Percentiles rank a stretch among this genome's conserved stretches.
phyloP scores from a whole-genome alignment of 805 yeast genomes.

The Dipodascus geniculatus region DNA sequence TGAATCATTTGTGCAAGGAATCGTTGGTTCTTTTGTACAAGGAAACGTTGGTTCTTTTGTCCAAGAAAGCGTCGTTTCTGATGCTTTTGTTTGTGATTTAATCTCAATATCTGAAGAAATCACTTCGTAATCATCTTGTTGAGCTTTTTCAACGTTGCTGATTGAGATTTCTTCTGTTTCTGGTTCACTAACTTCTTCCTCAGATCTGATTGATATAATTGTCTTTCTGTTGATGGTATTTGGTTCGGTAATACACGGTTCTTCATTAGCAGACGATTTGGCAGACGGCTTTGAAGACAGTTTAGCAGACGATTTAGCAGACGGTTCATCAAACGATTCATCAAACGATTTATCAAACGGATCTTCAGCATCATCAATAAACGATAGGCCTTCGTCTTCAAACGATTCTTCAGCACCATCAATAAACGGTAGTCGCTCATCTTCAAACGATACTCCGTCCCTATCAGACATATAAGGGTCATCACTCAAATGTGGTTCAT shows the following conservation, averaged over 20 bases:
- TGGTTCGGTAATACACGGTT: no score
- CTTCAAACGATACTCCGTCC: neutral
- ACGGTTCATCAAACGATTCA: no score
- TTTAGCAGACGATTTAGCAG: no score
- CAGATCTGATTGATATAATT: neutral
- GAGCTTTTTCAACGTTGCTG: neutral
- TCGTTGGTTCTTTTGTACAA: slow-evolving; percentile 54
- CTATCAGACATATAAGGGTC: neutral
- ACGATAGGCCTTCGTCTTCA: neutral
- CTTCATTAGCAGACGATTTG: no score
- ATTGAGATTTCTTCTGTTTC: neutral
- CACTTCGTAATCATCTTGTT: neutral
- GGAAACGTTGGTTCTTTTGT: slow-evolving; percentile 42
- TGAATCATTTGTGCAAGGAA: slow-evolving; percentile 61
- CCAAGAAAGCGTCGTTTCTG: slow-evolving; percentile 41
- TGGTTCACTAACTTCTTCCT: neutral
- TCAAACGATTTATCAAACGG: no score
- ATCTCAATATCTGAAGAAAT: neutral
- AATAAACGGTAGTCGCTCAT: neutral
- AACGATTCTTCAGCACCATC: no score
- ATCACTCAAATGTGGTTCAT: neutral
- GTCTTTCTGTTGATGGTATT: neutral
- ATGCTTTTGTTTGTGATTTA: neutral
- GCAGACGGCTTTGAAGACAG: no score
- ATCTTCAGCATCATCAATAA: no score